phyloP scores from a whole-genome alignment of 345 rosid genomes.

The Eucalyptus regnans region DNA sequence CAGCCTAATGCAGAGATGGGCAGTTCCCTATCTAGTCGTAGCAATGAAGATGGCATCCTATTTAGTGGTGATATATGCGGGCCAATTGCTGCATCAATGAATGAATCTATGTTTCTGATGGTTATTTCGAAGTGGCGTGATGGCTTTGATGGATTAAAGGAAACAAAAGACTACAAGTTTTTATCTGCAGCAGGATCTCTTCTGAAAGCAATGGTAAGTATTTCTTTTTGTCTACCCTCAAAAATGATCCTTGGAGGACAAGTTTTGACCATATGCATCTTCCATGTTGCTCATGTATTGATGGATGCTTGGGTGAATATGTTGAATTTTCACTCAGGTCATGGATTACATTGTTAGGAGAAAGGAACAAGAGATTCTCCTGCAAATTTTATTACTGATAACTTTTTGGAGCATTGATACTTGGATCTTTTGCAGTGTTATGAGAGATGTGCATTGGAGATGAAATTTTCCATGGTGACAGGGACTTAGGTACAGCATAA shows the following conservation, averaged over 20 bases:
- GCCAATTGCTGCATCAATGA: constrained; percentile 86
- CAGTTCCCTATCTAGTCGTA: constrained; percentile 9
- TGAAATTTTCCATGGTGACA: not conserved
- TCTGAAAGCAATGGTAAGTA: constrained; percentile 67
- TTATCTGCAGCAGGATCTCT: constrained; percentile 74
- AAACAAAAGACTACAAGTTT: constrained; percentile 70
- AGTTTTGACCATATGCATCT: not conserved
- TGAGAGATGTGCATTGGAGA: not conserved
- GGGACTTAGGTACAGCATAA: not conserved
- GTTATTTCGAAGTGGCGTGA: constrained; percentile 75
- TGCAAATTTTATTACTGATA: not conserved
- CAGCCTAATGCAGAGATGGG: constrained; percentile 34
- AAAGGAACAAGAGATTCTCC: not conserved
- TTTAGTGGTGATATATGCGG: constrained; percentile 78
- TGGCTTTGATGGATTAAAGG: constrained; percentile 79
- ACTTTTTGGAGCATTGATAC: not conserved
- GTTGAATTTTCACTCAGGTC: not conserved
- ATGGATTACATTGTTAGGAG: not conserved
- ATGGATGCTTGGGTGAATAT: not conserved
- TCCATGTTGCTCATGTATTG: not conserved
- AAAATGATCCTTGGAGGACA: not conserved
- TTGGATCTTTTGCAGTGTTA: not conserved
- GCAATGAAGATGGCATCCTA: constrained; percentile 28
- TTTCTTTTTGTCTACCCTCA: not conserved
- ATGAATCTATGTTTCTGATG: constrained; percentile 78